These are phyloP conservation scores for Calcarisporium arbuscula DNA, from an alignment of 2,329 filamentous ascomycete species.

Conservation along the genomic window DNA sequence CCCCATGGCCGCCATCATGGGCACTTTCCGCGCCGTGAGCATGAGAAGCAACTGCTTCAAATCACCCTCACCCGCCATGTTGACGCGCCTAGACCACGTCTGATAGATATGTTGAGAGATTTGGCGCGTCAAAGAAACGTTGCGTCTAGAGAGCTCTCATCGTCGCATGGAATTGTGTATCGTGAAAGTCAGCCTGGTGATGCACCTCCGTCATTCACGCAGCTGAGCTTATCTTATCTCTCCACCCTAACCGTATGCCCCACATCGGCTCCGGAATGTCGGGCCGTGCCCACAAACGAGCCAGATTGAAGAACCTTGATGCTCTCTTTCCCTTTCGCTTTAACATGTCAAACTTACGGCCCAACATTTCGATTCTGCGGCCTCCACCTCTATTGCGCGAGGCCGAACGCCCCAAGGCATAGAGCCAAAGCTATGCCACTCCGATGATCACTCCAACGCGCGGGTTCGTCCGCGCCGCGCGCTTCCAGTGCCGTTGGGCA, in stretches of 20 bases:
- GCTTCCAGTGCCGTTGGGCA: slow-evolving; percentile 20
- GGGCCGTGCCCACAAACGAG: slow-evolving; percentile 12
- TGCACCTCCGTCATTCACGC: too few species aligned
- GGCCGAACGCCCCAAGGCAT: too few species aligned
- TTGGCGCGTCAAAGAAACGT: too few species aligned
- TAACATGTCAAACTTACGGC: too few species aligned
- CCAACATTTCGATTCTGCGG: not conserved
- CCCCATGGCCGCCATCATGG: slow-evolving; percentile 53
- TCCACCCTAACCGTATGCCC: too few species aligned
- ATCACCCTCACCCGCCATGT: slow-evolving; percentile 53
- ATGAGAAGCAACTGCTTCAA: slow-evolving; percentile 56
- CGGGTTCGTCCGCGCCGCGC: slow-evolving; percentile 15
- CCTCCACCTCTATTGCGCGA: not conserved
- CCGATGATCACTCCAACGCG: slow-evolving; percentile 24
- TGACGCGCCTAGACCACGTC: too few species aligned
- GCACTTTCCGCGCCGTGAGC: slow-evolving; percentile 51
- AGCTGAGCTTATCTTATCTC: too few species aligned
- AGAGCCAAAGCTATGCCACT: slow-evolving; percentile 11
- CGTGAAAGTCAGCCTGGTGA: too few species aligned
- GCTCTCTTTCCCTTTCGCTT: slow-evolving; percentile 2
- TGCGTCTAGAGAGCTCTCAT: too few species aligned
- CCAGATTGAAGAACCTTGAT: slow-evolving; percentile 4
- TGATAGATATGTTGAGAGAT: too few species aligned
- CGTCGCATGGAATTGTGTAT: too few species aligned
- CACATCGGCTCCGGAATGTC: slow-evolving; percentile 9